phyloP scores from a whole-genome alignment of 495 filamentous ascomycete species.

The Neurospora discreta region DNA sequence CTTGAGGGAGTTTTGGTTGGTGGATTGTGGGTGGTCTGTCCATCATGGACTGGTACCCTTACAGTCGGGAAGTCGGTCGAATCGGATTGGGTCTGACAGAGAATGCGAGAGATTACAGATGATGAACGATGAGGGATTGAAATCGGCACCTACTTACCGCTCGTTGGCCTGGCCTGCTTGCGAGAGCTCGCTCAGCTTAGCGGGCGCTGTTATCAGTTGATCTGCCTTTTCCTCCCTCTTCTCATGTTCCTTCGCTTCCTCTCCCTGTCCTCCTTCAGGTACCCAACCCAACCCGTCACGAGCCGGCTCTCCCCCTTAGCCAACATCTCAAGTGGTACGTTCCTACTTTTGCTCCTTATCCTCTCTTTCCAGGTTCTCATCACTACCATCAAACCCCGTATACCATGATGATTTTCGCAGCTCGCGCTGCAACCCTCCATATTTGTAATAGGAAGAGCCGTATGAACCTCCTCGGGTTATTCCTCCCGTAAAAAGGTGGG shows the following conservation, averaged over 20 bases:
- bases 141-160: background rate
- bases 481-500: background rate
- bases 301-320: background rate
- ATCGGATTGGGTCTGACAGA: background rate
- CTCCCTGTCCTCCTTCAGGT: background rate
- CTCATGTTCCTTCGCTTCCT: background rate
- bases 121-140: background rate
- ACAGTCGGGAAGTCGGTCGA: background rate
- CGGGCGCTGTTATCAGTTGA: background rate
- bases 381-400: conserved; percentile 1
- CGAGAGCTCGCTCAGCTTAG: background rate
- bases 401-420: conserved; percentile 39
- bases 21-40: background rate
- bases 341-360: background rate
- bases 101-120: background rate
- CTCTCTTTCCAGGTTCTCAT: background rate
- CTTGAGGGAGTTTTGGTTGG: background rate
- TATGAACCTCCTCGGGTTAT: conserved; percentile 29
- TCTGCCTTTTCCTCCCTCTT: background rate
- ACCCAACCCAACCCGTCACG: background rate
- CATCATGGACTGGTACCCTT: background rate
- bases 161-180: background rate
- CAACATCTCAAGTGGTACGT: conserved; percentile 1
- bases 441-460: conserved; percentile 39
- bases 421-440: conserved; percentile 37